phyloP scores from a whole-genome alignment of 768 basidiomycete species.

The Suillus ampliporus region DNA sequence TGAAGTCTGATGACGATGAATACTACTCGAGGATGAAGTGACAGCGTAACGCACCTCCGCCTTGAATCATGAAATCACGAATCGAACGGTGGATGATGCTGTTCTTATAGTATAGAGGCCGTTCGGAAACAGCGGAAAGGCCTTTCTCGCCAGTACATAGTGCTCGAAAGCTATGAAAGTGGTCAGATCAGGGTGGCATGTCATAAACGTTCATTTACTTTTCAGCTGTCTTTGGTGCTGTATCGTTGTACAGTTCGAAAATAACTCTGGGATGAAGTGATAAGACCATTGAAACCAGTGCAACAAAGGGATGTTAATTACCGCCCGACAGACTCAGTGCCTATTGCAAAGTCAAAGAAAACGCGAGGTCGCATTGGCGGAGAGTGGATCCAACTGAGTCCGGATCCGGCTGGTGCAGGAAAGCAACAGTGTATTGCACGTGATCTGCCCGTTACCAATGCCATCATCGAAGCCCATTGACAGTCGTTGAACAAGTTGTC shows the following conservation, averaged over 20 bases:
- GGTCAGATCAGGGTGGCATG: slow-evolving; percentile 18
- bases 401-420: background rate
- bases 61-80: slow-evolving; percentile 80
- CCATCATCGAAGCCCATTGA: no score
- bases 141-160: slow-evolving; percentile 90
- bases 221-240: slow-evolving; percentile 76
- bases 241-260: slow-evolving; percentile 78
- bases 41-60: slow-evolving; percentile 57
- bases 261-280: slow-evolving; percentile 52
- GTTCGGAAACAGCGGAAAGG: slow-evolving; percentile 61
- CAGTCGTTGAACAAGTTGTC: no score
- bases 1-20: slow-evolving; percentile 61
- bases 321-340: slow-evolving; percentile 60
- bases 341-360: slow-evolving; percentile 70
- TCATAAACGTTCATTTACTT: slow-evolving; percentile 56
- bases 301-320: slow-evolving; percentile 25
- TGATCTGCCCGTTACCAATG: background rate
- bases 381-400: background rate
- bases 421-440: background rate
- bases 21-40: background rate
- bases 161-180: slow-evolving; percentile 69
- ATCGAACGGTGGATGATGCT: slow-evolving; percentile 82
- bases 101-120: slow-evolving; percentile 84
- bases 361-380: slow-evolving; percentile 52
- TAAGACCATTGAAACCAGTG: slow-evolving; percentile 12